These are phyloP conservation scores for Lavandula angustifolia DNA, from an alignment of 257 asterid genomes.

Conservation along the genomic window DNA sequence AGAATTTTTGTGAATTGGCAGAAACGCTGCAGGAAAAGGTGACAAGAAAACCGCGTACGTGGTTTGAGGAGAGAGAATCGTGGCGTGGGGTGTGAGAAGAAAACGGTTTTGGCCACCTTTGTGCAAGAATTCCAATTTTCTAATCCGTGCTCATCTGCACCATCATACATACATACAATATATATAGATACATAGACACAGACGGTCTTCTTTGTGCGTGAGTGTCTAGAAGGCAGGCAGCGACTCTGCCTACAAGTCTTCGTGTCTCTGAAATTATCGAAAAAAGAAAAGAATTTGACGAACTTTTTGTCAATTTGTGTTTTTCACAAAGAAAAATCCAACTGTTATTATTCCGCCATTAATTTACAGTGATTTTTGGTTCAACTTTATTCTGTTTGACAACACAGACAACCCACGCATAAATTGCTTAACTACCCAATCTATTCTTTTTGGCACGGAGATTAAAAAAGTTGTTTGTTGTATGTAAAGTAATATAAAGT, in stretches of 20 bases:
- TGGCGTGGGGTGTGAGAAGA: background rate
- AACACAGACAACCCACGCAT: too few species aligned
- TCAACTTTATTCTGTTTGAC: too few species aligned
- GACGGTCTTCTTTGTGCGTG: background rate
- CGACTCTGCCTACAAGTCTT: background rate
- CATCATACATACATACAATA: background rate
- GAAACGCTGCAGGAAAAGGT: conserved; percentile 21
- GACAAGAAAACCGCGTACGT: conserved; percentile 39
- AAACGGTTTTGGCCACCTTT: conserved; percentile 21
- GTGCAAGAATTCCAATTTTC: background rate
- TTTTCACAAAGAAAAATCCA: too few species aligned
- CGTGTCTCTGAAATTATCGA: background rate
- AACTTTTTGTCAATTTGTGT: background rate
- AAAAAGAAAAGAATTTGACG: background rate
- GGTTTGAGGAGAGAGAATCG: conserved; percentile 11
- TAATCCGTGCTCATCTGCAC: conserved; percentile 19
- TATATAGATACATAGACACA: background rate
- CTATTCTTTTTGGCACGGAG: too few species aligned
- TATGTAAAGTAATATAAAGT: too few species aligned
- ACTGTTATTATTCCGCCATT: too few species aligned
- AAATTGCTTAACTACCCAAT: too few species aligned
- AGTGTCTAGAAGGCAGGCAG: conserved; percentile 13
- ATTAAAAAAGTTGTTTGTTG: too few species aligned
- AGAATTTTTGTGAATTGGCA: conserved; percentile 11
- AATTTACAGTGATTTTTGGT: too few species aligned